Base-by-base conservation (phyloP, 2,329 filamentous ascomycete species). In the Pseudocercospora pini-densiflorae region DNA sequence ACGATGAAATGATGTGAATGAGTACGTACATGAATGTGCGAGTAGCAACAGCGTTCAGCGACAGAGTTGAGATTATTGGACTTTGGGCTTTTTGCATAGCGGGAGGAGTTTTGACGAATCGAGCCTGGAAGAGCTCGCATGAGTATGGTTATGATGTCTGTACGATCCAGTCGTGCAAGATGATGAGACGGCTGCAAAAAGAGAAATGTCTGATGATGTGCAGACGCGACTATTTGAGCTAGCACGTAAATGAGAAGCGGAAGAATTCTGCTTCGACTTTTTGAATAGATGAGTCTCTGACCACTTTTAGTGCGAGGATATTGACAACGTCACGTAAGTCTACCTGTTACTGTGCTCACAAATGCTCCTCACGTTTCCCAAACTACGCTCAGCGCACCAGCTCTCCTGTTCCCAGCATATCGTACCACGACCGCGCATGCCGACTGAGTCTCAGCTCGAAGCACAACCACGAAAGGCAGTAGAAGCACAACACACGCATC, bases 1-100 rank as follows among this genome's bases (percentile, higher is more conserved):
- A 67, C 43, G 62, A 63, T 63, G 61, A 58, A 58, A 58, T 36
- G 60, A 47, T 23, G 53, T 54, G 29, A 61, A 27, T 53, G 57
- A 21, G 43, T 21, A 29, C 12, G 16, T n/a, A 55, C 51, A 55
- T 24, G 27, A 31, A 33, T n/a, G 27, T 31, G 27, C 51, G 27
- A 29, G 23, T n/a, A 55, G 33, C 23, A 19, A 55, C 9, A 65
- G 59, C 63, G 49, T 47, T 57, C 54, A 61, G 63, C 63, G 62
- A 27, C 60, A 58, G 31, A 51, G 54, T 55, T 65, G 31, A 31
- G 19, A 40, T 14, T 29, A 16, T 16, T 59, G 40, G 40, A 43
- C 40, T 43, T 24, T n/a, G 53, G 27, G 12, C 36, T 31, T 58
- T 58, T 33, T 64, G 62, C 62, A 64, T 64, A 64, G 62, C 62